Evolutionary conservation across 768 basidiomycete species (phyloP).

Genomic region (Dioszegia hungarica): DNA sequence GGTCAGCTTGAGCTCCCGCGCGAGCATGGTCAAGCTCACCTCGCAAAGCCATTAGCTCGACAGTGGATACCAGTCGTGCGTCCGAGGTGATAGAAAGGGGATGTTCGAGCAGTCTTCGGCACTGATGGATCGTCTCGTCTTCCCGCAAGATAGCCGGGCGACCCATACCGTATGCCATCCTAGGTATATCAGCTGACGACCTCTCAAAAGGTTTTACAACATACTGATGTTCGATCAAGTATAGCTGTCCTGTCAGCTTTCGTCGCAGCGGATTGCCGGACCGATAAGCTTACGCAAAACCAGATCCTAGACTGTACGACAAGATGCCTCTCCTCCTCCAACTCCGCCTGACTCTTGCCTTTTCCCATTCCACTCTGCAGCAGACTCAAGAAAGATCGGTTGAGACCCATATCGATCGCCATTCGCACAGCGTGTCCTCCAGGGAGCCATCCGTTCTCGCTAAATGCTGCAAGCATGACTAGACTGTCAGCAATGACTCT

Average conservation of each 20-base stretch:
- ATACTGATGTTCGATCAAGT: constrained; percentile 89
- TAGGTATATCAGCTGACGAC: constrained; percentile 44
- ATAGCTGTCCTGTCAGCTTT: constrained; percentile 52
- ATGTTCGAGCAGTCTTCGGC: constrained; percentile 73
- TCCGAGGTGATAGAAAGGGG: constrained; percentile 87
- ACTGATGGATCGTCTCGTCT: constrained; percentile 82
- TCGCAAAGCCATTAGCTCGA: constrained; percentile 84
- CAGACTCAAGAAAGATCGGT: constrained; percentile 83
- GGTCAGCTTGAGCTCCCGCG: constrained; percentile 2
- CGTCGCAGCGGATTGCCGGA: not conserved
- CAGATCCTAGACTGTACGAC: constrained; percentile 79
- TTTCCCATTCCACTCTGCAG: constrained; percentile 66
- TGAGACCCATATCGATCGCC: constrained; percentile 90
- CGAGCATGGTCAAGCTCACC: constrained; percentile 16
- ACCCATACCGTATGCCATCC: constrained; percentile 90
- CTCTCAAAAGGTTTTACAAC: constrained; percentile 45
- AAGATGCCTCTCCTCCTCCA: constrained; percentile 66
- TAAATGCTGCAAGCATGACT: constrained; percentile 92
- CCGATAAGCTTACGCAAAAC: constrained; percentile 61
- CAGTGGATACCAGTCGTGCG: constrained; percentile 88
- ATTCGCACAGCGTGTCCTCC: constrained; percentile 92
- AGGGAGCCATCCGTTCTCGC: constrained; percentile 90
- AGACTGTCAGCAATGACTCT: not conserved
- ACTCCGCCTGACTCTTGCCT: constrained; percentile 57
- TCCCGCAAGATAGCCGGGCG: constrained; percentile 88